A percentile compares a stretch with the other conserved stretches of the same genome.
These are phyloP conservation scores for Scytalidium sp. DNA, from an alignment of 2,329 filamentous ascomycete species.

Conservation along the genomic window DNA sequence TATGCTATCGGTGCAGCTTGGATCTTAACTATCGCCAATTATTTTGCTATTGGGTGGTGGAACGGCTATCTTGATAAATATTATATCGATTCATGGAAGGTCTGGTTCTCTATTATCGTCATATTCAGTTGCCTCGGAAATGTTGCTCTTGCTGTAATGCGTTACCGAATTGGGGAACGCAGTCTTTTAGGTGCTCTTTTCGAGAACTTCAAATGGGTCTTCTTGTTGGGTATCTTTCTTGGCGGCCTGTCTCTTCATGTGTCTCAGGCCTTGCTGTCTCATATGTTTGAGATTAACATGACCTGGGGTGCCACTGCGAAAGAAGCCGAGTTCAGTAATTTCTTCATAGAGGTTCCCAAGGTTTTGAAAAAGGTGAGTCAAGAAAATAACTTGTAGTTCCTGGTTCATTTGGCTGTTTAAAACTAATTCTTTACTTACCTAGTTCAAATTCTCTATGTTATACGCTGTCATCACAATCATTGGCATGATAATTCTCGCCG, in stretches of 20 bases:
- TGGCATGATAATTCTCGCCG: constrained; percentile 63
- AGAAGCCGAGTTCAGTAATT: constrained; percentile 77
- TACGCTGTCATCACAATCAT: constrained; percentile 57
- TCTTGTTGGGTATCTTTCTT: constrained; percentile 75
- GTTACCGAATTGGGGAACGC: constrained; percentile 67
- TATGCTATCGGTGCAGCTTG: constrained; percentile 76
- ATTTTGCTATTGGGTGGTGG: constrained; percentile 74
- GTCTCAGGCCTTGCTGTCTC: constrained; percentile 72
- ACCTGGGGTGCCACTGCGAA: constrained; percentile 82
- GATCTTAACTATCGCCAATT: constrained; percentile 71
- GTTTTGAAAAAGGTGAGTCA: constrained; percentile 72
- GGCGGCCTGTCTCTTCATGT: constrained; percentile 80
- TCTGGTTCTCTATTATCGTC: constrained; percentile 78
- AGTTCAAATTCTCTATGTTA: constrained; percentile 72
- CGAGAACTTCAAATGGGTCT: constrained; percentile 72
- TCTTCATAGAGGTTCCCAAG: constrained; percentile 80
- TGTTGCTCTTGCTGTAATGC: constrained; percentile 67
- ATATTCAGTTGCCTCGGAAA: constrained; percentile 77
- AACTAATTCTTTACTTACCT: constrained; percentile 28
- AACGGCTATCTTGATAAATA: constrained; percentile 77
- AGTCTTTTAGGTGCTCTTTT: constrained; percentile 53
- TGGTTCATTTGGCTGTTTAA: constrained; percentile 1
- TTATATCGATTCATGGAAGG: constrained; percentile 75
- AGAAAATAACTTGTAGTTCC: too few species aligned
- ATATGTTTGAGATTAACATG: constrained; percentile 87